phyloP scores from a whole-genome alignment of 495 filamentous ascomycete species.

The Podospora appendiculata region DNA sequence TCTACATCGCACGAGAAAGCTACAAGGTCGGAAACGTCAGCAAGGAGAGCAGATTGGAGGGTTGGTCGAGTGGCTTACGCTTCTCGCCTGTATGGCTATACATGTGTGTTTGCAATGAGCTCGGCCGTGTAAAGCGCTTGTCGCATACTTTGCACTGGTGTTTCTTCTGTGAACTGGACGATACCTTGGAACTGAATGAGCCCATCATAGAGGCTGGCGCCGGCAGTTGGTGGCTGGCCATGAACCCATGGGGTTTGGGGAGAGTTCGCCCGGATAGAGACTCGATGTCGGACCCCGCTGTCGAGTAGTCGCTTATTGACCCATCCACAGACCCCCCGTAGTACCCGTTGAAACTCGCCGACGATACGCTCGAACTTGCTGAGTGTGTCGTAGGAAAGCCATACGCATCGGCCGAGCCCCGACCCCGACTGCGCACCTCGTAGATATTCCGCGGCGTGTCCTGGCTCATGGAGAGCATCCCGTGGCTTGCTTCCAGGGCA shows the following conservation, averaged over 20 bases:
- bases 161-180: slow-evolving; percentile 96
- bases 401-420: slow-evolving; percentile 81
- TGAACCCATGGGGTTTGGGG: slow-evolving; percentile 65
- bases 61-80: slow-evolving; percentile 56
- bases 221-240: slow-evolving; percentile 58
- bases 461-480: slow-evolving; percentile 95
- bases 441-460: slow-evolving; percentile 84
- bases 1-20: slow-evolving; percentile 92
- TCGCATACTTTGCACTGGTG: slow-evolving; percentile 99
- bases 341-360: slow-evolving; percentile 64
- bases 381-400: slow-evolving; percentile 90
- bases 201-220: slow-evolving; percentile 98
- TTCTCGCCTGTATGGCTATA: slow-evolving; percentile 99
- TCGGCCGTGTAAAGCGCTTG: slow-evolving; percentile 95
- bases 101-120: slow-evolving; percentile 96
- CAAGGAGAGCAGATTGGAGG: not conserved
- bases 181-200: slow-evolving; percentile 95
- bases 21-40: slow-evolving; percentile 37
- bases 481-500: slow-evolving; percentile 73
- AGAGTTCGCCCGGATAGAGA: slow-evolving; percentile 70
- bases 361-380: slow-evolving; percentile 90
- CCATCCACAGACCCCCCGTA: slow-evolving; percentile 80
- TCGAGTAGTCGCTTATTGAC: slow-evolving; percentile 93
- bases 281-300: slow-evolving; percentile 77
- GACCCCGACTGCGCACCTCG: slow-evolving; percentile 46